A percentile compares a stretch with the other conserved stretches of the same genome.
phyloP scores from a whole-genome alignment of 257 asterid species.

The Solanum tacnaense region DNA sequence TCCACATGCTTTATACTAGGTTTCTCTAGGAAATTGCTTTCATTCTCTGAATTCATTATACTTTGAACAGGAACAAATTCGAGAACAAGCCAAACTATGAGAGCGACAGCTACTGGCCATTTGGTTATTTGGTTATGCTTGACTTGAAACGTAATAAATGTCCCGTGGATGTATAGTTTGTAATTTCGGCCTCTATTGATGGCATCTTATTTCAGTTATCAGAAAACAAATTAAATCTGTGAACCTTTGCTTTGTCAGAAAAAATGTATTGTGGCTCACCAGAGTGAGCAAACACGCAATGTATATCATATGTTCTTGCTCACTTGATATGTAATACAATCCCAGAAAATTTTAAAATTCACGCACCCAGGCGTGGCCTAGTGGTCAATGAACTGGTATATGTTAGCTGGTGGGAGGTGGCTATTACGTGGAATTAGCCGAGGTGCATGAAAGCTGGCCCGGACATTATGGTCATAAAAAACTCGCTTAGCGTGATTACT shows the following conservation, averaged over 20 bases:
- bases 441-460: too few relatives aligned
- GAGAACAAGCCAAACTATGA: slow-evolving; percentile 59
- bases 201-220: neutral
- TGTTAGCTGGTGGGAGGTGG: too few relatives aligned
- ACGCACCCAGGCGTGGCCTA: too few relatives aligned
- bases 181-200: neutral
- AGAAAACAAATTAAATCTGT: neutral
- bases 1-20: neutral
- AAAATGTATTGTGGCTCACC: neutral
- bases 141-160: neutral
- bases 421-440: too few relatives aligned
- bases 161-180: neutral
- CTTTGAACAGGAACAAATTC: slow-evolving; percentile 78
- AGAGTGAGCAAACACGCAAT: neutral
- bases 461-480: too few relatives aligned
- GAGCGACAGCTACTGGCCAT: neutral
- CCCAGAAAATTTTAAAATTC: neutral
- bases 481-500: neutral
- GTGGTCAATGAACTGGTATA: too few relatives aligned
- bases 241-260: neutral
- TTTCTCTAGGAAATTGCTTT: neutral
- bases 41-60: slow-evolving; percentile 4
- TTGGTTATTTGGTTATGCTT: too few relatives aligned
- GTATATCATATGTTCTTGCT: neutral
- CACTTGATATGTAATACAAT: neutral